These are phyloP conservation scores for Ophiocordyceps camponoti-floridani DNA, from an alignment of 2,329 filamentous ascomycete species.

Conservation along the genomic window DNA sequence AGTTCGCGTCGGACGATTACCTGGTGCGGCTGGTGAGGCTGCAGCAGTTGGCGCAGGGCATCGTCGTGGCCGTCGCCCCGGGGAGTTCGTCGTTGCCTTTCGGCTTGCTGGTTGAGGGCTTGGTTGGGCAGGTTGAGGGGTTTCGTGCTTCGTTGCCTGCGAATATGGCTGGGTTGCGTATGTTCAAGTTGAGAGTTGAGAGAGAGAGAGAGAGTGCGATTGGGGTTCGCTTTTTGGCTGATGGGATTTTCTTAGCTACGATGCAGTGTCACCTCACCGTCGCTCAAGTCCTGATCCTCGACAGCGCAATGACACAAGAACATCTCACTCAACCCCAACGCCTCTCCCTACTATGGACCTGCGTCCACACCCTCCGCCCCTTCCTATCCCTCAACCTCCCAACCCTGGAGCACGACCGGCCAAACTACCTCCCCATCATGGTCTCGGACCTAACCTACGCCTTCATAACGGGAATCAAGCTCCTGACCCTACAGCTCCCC, in stretches of 20 bases:
- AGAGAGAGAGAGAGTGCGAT: neutral
- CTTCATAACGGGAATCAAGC: conserved; percentile 25
- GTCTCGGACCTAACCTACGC: conserved; percentile 29
- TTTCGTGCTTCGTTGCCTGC: conserved; percentile 18
- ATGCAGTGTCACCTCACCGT: conserved; percentile 24
- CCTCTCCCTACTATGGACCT: conserved; percentile 26
- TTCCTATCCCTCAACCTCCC: conserved; percentile 21
- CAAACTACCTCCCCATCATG: conserved; percentile 23
- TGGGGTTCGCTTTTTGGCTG: too few relatives aligned
- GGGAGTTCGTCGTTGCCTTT: conserved; percentile 18
- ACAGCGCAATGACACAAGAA: conserved; percentile 12
- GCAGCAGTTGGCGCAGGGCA: conserved; percentile 29
- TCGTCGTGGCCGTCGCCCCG: conserved; percentile 20
- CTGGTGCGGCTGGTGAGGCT: conserved; percentile 26
- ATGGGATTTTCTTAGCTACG: conserved; percentile 12
- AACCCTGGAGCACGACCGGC: conserved; percentile 13
- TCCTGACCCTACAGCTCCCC: conserved; percentile 24
- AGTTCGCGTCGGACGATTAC: conserved; percentile 24
- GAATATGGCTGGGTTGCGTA: conserved; percentile 16
- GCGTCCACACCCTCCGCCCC: conserved; percentile 19
- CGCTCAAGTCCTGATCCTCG: conserved; percentile 28
- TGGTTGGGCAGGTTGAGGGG: conserved; percentile 24
- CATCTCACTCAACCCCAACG: conserved; percentile 23
- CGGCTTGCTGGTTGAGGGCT: conserved; percentile 21
- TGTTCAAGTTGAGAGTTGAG: conserved; percentile 2